Evolutionary conservation across 768 basidiomycete species (phyloP), one percentile per base, ranked within the genome.

Genomic region (Termitomyces sp.): DNA sequence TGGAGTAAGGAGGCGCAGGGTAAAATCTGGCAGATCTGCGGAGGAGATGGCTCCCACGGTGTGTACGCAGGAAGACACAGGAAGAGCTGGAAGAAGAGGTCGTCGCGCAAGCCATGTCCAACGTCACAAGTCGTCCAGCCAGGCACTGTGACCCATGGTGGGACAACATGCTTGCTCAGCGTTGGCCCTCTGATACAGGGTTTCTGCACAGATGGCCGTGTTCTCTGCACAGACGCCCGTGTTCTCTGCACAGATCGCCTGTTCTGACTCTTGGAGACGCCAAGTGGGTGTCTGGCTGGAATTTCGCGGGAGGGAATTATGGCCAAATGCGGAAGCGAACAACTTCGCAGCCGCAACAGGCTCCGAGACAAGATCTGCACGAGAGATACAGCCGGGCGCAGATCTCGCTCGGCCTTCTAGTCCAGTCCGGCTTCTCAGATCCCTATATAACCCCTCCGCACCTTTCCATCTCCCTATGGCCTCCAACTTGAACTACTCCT

Each of bases 11-110:
- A 12, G 59, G 64, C 50, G 61, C 49, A 9, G 64, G 56, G 48
- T 50, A 15, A 19, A 28, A 56, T 33, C 26, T 38, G 58, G 44
- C 4, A 42, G 40, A 51, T 38, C 21, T 49, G 12, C n/a, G 6
- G 17, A 23, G 35, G 44, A 21, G 6, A 56, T 48, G 19, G 28
- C 52, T 71, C 72, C 69, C 72, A 70, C 73, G 72, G 66, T 74
- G 70, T 58, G 46, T 64, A 50, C 70, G 64, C 72, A 67, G 43
- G 43, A 43, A 43, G 42, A 44, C 43, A 12, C 43, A 33, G 59
- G 68, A 65, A 71, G 63, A 48, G 38, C n/a, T 51, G 37, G 50
- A 23, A 50, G 50, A 50, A 50, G 23, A n/a, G 37, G 50, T 51
- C 17, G 50, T 51, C 38, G 50, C 28, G n/a, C 50, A 51, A 51